A percentile compares a stretch with the other conserved stretches of the same genome.
phyloP scores from a whole-genome alignment of 1,284 basidiomycete species.

The Ceratobasidium sp. region DNA sequence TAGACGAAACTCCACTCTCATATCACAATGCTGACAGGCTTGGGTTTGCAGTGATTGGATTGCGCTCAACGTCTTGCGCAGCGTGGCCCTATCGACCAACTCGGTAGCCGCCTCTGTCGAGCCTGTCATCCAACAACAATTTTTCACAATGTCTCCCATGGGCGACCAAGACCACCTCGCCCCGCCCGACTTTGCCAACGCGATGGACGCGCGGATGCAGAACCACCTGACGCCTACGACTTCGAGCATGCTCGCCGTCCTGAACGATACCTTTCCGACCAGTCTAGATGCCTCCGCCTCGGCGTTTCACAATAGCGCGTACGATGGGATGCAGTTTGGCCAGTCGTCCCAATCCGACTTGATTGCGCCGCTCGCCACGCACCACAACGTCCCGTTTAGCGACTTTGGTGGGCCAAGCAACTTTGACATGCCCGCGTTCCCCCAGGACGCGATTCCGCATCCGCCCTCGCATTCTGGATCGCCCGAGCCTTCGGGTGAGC shows the following conservation, averaged over 20 bases:
- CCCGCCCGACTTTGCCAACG: conserved; percentile 40
- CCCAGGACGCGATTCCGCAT: conserved; percentile 30
- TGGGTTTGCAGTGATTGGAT: conserved; percentile 79
- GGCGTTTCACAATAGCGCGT: conserved; percentile 42
- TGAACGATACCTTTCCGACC: conserved; percentile 76
- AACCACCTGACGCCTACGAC: conserved; percentile 73
- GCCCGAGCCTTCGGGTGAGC: conserved; percentile 31
- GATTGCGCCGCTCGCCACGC: conserved; percentile 24
- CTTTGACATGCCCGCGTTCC: conserved; percentile 31
- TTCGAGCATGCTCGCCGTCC: conserved; percentile 85
- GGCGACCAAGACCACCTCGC: conserved; percentile 70
- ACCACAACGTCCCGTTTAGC: conserved; percentile 34
- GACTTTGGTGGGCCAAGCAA: conserved; percentile 36
- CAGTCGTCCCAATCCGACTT: conserved; percentile 36
- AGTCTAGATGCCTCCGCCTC: conserved; percentile 36
- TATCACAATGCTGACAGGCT: conserved; percentile 27
- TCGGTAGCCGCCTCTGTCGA: conserved; percentile 90
- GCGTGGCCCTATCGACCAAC: conserved; percentile 86
- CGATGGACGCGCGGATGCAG: conserved; percentile 45
- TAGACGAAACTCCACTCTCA: conserved; percentile 36
- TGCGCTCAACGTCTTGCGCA: conserved; percentile 84
- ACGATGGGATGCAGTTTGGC: conserved; percentile 39
- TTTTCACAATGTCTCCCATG: conserved; percentile 83
- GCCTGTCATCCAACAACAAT: conserved; percentile 87
- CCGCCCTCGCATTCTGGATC: conserved; percentile 28